A percentile compares a stretch with the other conserved stretches of the same genome.
phyloP scores from a whole-genome alignment of 768 basidiomycete genomes.

The Leccinum ochraceum region DNA sequence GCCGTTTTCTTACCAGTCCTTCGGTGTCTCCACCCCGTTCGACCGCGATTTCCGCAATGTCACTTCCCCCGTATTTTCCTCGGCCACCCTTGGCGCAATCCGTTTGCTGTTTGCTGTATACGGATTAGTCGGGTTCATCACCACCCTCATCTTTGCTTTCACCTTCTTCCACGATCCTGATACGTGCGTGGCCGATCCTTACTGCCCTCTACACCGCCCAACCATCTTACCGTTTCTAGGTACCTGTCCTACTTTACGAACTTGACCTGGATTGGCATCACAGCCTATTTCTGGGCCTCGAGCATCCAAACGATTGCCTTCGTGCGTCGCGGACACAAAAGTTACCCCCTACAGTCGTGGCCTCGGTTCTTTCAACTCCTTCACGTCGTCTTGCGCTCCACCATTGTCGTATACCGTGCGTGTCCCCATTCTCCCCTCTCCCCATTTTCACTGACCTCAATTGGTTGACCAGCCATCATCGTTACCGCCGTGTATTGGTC shows the following conservation, averaged over 20 bases:
- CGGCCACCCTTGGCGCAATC: constrained; percentile 43
- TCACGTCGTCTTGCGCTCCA: constrained; percentile 54
- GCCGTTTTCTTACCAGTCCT: constrained; percentile 18
- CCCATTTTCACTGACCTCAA: background rate
- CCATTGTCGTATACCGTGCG: constrained; percentile 59
- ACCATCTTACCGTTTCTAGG: constrained; percentile 31
- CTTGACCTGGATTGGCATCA: constrained; percentile 60
- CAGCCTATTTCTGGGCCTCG: constrained; percentile 63
- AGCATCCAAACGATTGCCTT: constrained; percentile 53
- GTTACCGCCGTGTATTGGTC: constrained; percentile 68
- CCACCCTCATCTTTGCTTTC: constrained; percentile 33
- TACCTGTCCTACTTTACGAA: constrained; percentile 68
- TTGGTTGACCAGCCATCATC: constrained; percentile 49
- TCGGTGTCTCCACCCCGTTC: constrained; percentile 43
- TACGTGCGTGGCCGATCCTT: constrained; percentile 33
- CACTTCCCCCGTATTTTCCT: constrained; percentile 45
- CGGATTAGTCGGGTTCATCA: constrained; percentile 41
- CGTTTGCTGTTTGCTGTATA: constrained; percentile 54
- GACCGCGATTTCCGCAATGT: constrained; percentile 40
- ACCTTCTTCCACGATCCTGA: constrained; percentile 30
- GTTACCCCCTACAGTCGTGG: constrained; percentile 64
- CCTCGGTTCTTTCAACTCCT: constrained; percentile 52
- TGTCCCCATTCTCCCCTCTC: constrained; percentile 8
- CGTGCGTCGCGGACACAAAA: constrained; percentile 32
- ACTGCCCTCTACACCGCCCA: background rate